These are phyloP conservation scores for Gossypium turneri DNA, from an alignment of 345 rosid species.

Conservation along the genomic window DNA sequence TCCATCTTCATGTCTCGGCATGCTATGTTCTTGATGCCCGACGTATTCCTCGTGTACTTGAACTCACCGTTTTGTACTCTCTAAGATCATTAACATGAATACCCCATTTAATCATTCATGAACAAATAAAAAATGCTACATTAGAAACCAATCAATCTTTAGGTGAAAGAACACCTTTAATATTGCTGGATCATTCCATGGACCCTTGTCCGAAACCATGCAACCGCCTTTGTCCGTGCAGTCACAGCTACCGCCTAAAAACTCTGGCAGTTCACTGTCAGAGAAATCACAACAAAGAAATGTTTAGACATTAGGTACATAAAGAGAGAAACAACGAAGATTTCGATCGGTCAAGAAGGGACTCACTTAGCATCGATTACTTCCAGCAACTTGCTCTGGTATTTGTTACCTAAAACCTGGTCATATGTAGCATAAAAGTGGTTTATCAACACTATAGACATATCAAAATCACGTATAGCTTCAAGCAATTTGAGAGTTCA, in stretches of 20 bases:
- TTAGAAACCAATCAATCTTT: not conserved
- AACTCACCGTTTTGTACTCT: constrained; percentile 70
- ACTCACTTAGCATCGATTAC: constrained; percentile 65
- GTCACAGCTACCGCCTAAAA: constrained; percentile 83
- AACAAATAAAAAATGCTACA: not conserved
- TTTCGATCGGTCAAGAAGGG: not conserved
- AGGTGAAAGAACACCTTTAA: constrained; percentile 42
- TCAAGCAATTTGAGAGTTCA: not conserved
- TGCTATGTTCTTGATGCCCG: constrained; percentile 45
- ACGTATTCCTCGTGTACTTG: constrained; percentile 39
- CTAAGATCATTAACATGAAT: constrained; percentile 25
- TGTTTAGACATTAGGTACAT: not conserved
- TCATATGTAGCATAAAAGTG: constrained; percentile 7
- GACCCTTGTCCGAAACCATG: constrained; percentile 93
- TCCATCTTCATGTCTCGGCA: constrained; percentile 22
- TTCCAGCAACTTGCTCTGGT: constrained; percentile 90
- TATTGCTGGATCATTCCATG: constrained; percentile 82
- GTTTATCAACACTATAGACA: constrained; percentile 11
- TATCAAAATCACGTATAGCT: not conserved
- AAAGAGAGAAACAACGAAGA: not conserved
- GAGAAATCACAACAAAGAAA: not conserved
- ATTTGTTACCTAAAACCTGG: constrained; percentile 85
- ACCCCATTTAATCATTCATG: not conserved
- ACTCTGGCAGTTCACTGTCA: constrained; percentile 79
- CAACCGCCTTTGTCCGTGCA: constrained; percentile 90